Evolutionary conservation across 139 green algal genomes (phyloP).

Genomic region (Chlorokybus atmophyticus): DNA sequence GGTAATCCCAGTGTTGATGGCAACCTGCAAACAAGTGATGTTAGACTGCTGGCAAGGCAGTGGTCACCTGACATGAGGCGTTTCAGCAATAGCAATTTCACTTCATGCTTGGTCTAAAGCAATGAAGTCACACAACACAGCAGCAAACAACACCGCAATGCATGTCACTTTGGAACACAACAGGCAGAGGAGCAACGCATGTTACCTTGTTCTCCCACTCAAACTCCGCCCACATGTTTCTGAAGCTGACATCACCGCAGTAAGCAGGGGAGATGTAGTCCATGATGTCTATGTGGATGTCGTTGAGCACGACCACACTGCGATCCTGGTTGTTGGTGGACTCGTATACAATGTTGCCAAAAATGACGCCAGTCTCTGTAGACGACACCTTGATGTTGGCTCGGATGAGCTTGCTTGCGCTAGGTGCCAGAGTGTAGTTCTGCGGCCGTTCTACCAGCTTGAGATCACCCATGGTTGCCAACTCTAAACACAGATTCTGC

Average conservation of each 20-base stretch:
- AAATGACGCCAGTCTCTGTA: conserved; percentile 98
- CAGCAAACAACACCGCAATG: background rate
- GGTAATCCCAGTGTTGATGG: conserved; percentile 84
- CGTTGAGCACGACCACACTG: conserved; percentile 88
- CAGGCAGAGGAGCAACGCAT: background rate
- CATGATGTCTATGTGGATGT: conserved; percentile 99
- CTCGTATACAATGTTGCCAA: conserved; percentile 98
- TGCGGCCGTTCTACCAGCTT: conserved; percentile 95
- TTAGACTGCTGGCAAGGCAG: too few relatives aligned
- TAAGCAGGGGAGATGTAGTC: conserved; percentile 93
- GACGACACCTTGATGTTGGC: conserved; percentile 96
- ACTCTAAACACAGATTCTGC: conserved; percentile 88
- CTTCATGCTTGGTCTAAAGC: too few relatives aligned
- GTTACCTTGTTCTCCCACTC: conserved; percentile 98
- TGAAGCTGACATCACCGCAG: conserved; percentile 75
- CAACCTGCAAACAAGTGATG: conserved; percentile 40
- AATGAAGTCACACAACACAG: too few relatives aligned
- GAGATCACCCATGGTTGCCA: conserved; percentile 97
- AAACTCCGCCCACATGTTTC: conserved; percentile 98
- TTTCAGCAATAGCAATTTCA: too few relatives aligned
- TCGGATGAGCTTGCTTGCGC: conserved; percentile 59
- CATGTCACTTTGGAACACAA: background rate
- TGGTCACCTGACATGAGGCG: too few relatives aligned
- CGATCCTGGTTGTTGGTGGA: conserved; percentile 45
- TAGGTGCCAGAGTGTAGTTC: conserved; percentile 73